phyloP scores from a whole-genome alignment of 2,329 filamentous ascomycete genomes.

The Colletotrichum lini region DNA sequence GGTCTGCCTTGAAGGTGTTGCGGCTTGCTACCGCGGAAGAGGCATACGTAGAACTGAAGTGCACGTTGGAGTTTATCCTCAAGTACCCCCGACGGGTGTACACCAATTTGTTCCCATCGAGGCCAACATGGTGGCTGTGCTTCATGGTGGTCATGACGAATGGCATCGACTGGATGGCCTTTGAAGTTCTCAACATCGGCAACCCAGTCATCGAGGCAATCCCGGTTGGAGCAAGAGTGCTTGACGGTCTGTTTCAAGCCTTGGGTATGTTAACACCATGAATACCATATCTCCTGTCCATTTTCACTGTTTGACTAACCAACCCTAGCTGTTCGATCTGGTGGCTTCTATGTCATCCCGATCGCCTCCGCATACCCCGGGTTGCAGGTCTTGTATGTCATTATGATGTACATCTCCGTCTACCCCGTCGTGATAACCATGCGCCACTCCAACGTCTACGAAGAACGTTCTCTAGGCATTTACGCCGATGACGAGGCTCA shows the following conservation, averaged over 20 bases:
- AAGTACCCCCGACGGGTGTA: slow-evolving; percentile 72
- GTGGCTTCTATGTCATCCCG: slow-evolving; percentile 76
- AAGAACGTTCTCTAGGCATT: slow-evolving; percentile 76
- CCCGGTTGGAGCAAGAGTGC: slow-evolving; percentile 66
- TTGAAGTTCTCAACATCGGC: slow-evolving; percentile 76
- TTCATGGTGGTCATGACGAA: slow-evolving; percentile 73
- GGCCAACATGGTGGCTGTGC: slow-evolving; percentile 77
- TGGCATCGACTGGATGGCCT: slow-evolving; percentile 74
- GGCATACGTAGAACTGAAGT: slow-evolving; percentile 59
- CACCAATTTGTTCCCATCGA: slow-evolving; percentile 74
- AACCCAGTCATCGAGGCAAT: slow-evolving; percentile 69
- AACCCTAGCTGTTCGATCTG: slow-evolving; percentile 69
- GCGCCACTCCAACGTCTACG: slow-evolving; percentile 80
- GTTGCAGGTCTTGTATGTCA: slow-evolving; percentile 71
- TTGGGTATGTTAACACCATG: slow-evolving; percentile 56
- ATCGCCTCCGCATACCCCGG: slow-evolving; percentile 71
- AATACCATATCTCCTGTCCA: slow-evolving; percentile 4
- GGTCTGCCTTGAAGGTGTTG: slow-evolving; percentile 62
- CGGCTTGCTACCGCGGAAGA: slow-evolving; percentile 54
- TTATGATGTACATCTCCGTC: slow-evolving; percentile 78
- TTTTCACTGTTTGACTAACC: neutral
- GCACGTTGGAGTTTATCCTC: slow-evolving; percentile 68
- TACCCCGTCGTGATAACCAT: slow-evolving; percentile 76
- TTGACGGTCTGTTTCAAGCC: slow-evolving; percentile 77
- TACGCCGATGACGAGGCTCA: slow-evolving; percentile 57